Evolutionary conservation across 2,329 filamentous ascomycete genomes (phyloP).

Genomic region (Fusarium tjaetaba): DNA sequence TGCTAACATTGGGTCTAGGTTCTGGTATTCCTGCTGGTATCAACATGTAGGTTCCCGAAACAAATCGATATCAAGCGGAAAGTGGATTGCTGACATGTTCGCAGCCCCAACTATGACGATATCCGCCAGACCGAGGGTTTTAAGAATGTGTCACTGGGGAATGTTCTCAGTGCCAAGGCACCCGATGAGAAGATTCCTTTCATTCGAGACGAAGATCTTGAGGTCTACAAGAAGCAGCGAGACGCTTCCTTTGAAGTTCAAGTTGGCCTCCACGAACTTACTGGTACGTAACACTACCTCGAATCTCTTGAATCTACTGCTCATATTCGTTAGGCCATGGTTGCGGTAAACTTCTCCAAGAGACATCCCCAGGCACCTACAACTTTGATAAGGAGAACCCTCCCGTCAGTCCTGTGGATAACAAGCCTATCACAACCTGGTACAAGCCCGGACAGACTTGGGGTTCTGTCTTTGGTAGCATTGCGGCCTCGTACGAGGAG

Average conservation of each 20-base stretch:
- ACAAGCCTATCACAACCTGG: conserved; percentile 80
- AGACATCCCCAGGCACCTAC: conserved; percentile 81
- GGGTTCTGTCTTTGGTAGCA: conserved; percentile 89
- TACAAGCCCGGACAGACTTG: conserved; percentile 97
- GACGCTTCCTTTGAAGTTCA: conserved; percentile 94
- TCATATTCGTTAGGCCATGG: conserved; percentile 71
- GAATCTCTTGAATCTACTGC: neutral
- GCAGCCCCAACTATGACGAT: conserved; percentile 73
- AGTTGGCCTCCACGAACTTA: conserved; percentile 92
- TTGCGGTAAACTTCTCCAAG: conserved; percentile 92
- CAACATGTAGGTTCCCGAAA: conserved; percentile 60
- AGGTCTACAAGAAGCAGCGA: conserved; percentile 82
- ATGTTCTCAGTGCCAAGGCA: conserved; percentile 90
- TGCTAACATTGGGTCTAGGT: conserved; percentile 46
- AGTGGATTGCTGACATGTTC: conserved; percentile 15
- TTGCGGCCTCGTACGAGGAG: conserved; percentile 92
- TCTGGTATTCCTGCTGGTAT: conserved; percentile 75
- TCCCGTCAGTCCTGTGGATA: conserved; percentile 81
- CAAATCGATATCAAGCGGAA: neutral
- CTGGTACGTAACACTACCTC: conserved; percentile 48
- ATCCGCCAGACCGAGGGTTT: conserved; percentile 86
- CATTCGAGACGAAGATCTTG: conserved; percentile 80
- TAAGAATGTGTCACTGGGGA: conserved; percentile 94
- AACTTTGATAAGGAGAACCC: conserved; percentile 90
- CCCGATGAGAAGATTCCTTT: conserved; percentile 94